phyloP scores from a whole-genome alignment of 108 stramenopile genomes.

The Cyclotella sp. region DNA sequence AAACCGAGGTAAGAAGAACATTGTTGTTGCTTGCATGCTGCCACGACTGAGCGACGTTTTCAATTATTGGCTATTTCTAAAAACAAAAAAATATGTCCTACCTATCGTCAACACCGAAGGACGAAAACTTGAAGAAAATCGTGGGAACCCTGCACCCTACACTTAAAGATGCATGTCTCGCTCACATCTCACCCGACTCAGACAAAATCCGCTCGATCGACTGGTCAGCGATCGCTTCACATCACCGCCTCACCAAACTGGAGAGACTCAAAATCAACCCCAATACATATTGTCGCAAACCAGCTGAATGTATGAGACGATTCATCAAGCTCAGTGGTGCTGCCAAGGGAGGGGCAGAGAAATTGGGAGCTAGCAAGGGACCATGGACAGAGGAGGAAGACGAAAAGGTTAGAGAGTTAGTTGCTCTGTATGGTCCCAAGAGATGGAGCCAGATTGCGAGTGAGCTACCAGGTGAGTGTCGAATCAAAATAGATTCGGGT shows the following conservation, averaged over 20 bases:
- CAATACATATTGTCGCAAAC: slow-evolving; percentile 28
- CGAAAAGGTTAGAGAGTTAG: slow-evolving; percentile 60
- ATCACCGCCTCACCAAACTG: slow-evolving; percentile 32
- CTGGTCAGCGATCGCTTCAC: slow-evolving; percentile 31
- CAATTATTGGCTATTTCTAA: background rate
- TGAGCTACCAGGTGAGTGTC: slow-evolving; percentile 62
- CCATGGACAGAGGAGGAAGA: slow-evolving; percentile 87
- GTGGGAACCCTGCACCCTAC: slow-evolving; percentile 24
- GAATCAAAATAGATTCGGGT: background rate
- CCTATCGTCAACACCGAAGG: slow-evolving; percentile 6
- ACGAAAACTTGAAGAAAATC: slow-evolving; percentile 33
- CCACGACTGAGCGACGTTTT: background rate
- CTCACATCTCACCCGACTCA: slow-evolving; percentile 5
- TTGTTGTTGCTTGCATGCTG: background rate
- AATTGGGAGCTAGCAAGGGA: slow-evolving; percentile 49
- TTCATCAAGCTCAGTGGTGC: slow-evolving; percentile 35
- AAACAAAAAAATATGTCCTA: background rate
- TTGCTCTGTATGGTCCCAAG: slow-evolving; percentile 69
- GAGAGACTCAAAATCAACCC: slow-evolving; percentile 30
- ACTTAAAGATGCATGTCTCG: slow-evolving; percentile 19
- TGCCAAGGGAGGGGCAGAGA: slow-evolving; percentile 42
- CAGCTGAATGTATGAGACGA: slow-evolving; percentile 43
- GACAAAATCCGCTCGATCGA: slow-evolving; percentile 35
- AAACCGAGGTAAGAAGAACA: slow-evolving; percentile 28
- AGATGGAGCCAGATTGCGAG: slow-evolving; percentile 87